Evolutionary conservation across 495 filamentous ascomycete species (phyloP).

Genomic region (Hypoxylon rickii): DNA sequence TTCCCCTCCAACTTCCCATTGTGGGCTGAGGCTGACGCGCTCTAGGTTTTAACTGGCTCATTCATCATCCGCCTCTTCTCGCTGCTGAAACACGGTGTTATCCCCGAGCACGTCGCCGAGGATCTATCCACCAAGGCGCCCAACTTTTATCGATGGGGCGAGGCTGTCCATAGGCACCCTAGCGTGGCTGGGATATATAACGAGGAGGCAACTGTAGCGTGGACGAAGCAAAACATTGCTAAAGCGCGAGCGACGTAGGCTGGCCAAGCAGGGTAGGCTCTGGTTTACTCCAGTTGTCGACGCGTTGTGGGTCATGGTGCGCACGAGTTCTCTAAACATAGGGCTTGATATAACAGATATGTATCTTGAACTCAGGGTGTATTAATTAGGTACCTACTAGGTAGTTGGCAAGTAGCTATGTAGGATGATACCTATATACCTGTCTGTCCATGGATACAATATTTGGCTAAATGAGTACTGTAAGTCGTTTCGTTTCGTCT

Average conservation of each 20-base stretch:
- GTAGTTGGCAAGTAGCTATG: too few relatives aligned
- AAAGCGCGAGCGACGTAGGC: slow-evolving; percentile 30
- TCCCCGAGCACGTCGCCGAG: slow-evolving; percentile 54
- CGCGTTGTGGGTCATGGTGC: too few relatives aligned
- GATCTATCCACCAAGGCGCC: slow-evolving; percentile 60
- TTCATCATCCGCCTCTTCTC: slow-evolving; percentile 65
- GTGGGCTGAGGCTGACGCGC: slow-evolving; percentile 3
- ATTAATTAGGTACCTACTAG: too few relatives aligned
- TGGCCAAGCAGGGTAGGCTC: too few relatives aligned
- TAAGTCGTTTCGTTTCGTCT: too few relatives aligned
- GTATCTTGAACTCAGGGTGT: too few relatives aligned
- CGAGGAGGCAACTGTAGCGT: slow-evolving; percentile 41
- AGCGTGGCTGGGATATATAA: slow-evolving; percentile 72
- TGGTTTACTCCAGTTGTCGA: too few relatives aligned
- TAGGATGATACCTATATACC: too few relatives aligned
- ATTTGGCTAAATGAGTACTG: too few relatives aligned
- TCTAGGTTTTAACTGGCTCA: slow-evolving; percentile 66
- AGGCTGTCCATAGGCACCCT: slow-evolving; percentile 63
- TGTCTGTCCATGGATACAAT: too few relatives aligned
- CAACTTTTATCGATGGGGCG: slow-evolving; percentile 69
- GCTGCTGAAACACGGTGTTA: slow-evolving; percentile 54
- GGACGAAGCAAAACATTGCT: slow-evolving; percentile 42
- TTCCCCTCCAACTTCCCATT: not conserved
- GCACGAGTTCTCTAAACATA: too few relatives aligned
- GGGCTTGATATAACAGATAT: too few relatives aligned